These are phyloP conservation scores for Suillus lakei DNA, from an alignment of 768 basidiomycete species.

Conservation along the genomic window DNA sequence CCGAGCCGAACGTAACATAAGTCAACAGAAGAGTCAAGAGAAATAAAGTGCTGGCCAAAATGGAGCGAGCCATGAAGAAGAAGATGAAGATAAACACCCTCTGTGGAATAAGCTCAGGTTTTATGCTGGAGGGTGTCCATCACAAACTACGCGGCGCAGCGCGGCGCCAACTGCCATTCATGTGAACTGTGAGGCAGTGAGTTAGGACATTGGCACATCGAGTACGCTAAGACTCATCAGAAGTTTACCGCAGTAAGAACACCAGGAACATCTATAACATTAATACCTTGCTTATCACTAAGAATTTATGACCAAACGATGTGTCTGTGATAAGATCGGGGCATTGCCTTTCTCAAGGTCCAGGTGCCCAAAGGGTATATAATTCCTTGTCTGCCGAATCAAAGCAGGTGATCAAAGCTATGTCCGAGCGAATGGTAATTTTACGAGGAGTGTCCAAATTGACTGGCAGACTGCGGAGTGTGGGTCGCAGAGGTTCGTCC, in stretches of 20 bases:
- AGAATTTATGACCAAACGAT: background rate
- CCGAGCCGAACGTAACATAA: background rate
- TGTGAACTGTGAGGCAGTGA: background rate
- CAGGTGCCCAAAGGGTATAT: conserved; percentile 76
- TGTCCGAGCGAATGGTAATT: conserved; percentile 63
- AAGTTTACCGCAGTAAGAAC: background rate
- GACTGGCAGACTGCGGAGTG: conserved; percentile 22
- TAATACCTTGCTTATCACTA: background rate
- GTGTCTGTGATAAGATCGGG: background rate
- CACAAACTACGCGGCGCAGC: background rate
- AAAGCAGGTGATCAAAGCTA: conserved; percentile 72
- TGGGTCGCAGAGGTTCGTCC: conserved; percentile 15
- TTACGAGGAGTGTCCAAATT: conserved; percentile 38
- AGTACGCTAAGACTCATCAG: background rate
- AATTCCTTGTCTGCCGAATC: conserved; percentile 78
- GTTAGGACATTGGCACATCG: background rate
- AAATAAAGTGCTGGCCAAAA: background rate
- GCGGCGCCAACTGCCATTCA: background rate
- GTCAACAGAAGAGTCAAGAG: conserved; percentile 7
- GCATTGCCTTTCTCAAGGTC: background rate
- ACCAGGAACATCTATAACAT: background rate
- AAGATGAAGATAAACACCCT: background rate
- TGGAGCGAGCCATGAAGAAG: background rate
- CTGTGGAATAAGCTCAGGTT: background rate
- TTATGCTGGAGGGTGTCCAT: background rate